phyloP scores from a whole-genome alignment of 768 basidiomycete genomes.

The Boletus rubroflammeus region DNA sequence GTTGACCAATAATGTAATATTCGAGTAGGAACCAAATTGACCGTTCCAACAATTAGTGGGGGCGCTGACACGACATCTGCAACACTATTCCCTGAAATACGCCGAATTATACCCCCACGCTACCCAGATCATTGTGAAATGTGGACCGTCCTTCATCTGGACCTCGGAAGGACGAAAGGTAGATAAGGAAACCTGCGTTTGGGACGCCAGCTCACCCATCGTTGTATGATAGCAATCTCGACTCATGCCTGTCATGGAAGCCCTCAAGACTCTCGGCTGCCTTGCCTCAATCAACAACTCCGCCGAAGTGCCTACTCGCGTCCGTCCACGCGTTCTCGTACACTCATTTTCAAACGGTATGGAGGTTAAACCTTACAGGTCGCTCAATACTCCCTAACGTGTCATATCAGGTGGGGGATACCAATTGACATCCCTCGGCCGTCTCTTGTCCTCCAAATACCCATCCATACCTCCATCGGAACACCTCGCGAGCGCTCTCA shows the following conservation, averaged over 20 bases:
- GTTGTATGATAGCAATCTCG: conserved; percentile 15
- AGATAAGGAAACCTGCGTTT: not conserved
- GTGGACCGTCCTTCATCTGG: conserved; percentile 20
- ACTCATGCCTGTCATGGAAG: conserved; percentile 22
- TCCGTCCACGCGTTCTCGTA: conserved; percentile 22
- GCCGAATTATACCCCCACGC: conserved; percentile 25
- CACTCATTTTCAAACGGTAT: conserved; percentile 32
- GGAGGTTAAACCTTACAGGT: not conserved
- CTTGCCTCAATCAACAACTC: conserved; percentile 3
- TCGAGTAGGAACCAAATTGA: not conserved
- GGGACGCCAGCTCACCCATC: not conserved
- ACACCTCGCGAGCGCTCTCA: conserved; percentile 10
- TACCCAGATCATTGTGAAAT: conserved; percentile 28
- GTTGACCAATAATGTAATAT: not conserved
- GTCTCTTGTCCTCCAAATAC: conserved; percentile 20
- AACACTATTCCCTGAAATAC: conserved; percentile 25
- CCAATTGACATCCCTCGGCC: conserved; percentile 19
- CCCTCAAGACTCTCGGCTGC: conserved; percentile 23
- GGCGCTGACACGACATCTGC: conserved; percentile 24
- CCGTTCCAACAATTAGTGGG: conserved; percentile 17
- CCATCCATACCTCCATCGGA: conserved; percentile 3
- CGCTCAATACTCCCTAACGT: not conserved
- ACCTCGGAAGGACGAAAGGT: conserved; percentile 13
- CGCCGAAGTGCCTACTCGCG: not conserved
- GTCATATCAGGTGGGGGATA: conserved; percentile 17